These are phyloP conservation scores for Scedosporium boydii DNA, from an alignment of 2,329 filamentous ascomycete species.

Conservation along the genomic window DNA sequence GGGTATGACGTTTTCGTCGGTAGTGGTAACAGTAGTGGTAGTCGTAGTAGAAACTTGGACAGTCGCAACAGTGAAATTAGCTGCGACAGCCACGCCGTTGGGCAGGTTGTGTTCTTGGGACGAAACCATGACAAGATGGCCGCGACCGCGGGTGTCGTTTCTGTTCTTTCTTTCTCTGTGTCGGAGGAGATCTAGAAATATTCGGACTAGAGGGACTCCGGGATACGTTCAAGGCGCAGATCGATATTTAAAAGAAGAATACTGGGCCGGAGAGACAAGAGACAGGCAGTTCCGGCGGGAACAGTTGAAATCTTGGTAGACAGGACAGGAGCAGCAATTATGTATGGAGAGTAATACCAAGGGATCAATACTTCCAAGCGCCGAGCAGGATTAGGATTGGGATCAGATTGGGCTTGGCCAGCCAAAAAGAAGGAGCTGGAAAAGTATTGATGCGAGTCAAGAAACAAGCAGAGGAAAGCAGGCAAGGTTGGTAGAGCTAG, in stretches of 20 bases:
- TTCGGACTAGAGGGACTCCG: neutral
- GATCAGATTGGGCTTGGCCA: neutral
- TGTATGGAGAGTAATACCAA: neutral
- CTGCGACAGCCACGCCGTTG: neutral
- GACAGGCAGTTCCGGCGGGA: neutral
- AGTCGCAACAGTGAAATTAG: neutral
- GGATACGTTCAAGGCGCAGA: neutral
- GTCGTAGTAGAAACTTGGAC: neutral
- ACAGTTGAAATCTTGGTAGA: neutral
- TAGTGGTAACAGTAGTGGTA: neutral
- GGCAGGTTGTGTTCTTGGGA: neutral
- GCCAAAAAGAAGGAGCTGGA: neutral
- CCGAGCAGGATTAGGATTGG: neutral
- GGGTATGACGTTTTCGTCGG: constrained; percentile 5
- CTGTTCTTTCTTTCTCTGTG: neutral
- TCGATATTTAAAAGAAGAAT: neutral
- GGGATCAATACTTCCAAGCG: neutral
- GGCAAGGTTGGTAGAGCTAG: too few relatives aligned
- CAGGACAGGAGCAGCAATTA: neutral
- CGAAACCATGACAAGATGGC: neutral
- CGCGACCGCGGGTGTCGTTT: neutral
- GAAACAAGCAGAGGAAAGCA: neutral
- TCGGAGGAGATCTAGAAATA: neutral
- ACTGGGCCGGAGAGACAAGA: neutral
- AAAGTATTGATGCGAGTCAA: neutral